phyloP scores from a whole-genome alignment of 1,139 yeast species.

The Lodderomyces margitis region DNA sequence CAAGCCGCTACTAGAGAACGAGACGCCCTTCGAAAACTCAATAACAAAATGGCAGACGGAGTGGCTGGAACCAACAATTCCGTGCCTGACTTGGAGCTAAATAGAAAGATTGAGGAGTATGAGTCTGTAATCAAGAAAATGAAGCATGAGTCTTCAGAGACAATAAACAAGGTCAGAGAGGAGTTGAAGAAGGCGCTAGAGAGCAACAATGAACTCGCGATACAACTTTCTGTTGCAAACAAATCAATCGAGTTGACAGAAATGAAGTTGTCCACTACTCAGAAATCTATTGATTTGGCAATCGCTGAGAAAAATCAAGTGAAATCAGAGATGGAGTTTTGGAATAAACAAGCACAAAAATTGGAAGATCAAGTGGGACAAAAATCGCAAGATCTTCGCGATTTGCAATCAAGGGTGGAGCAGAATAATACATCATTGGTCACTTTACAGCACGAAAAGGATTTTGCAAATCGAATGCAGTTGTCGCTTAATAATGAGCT shows the following conservation, averaged over 20 bases:
- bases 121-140: slow-evolving; percentile 30
- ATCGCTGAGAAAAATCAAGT: slow-evolving; percentile 49
- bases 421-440: slow-evolving; percentile 46
- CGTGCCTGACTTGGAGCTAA: slow-evolving; percentile 4
- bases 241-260: slow-evolving; percentile 37
- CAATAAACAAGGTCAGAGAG: slow-evolving; percentile 25
- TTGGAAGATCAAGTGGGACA: slow-evolving; percentile 55
- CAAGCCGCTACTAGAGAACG: slow-evolving; percentile 60
- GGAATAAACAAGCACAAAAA: slow-evolving; percentile 55
- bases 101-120: slow-evolving; percentile 24
- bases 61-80: not conserved
- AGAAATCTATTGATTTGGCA: slow-evolving; percentile 41
- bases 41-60: slow-evolving; percentile 9
- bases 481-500: slow-evolving; percentile 56
- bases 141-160: slow-evolving; percentile 26
- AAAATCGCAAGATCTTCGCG: slow-evolving; percentile 56
- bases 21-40: slow-evolving; percentile 55
- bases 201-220: slow-evolving; percentile 31
- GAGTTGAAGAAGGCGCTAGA: slow-evolving; percentile 27
- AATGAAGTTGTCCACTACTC: slow-evolving; percentile 29
- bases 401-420: slow-evolving; percentile 52
- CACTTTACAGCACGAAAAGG: slow-evolving; percentile 55
- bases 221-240: slow-evolving; percentile 29
- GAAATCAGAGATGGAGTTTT: slow-evolving; percentile 38
- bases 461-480: slow-evolving; percentile 49